Percentiles rank a stretch among this genome's conserved stretches.
phyloP scores from a whole-genome alignment of 1,284 basidiomycete species.

The Fomes fomentarius region DNA sequence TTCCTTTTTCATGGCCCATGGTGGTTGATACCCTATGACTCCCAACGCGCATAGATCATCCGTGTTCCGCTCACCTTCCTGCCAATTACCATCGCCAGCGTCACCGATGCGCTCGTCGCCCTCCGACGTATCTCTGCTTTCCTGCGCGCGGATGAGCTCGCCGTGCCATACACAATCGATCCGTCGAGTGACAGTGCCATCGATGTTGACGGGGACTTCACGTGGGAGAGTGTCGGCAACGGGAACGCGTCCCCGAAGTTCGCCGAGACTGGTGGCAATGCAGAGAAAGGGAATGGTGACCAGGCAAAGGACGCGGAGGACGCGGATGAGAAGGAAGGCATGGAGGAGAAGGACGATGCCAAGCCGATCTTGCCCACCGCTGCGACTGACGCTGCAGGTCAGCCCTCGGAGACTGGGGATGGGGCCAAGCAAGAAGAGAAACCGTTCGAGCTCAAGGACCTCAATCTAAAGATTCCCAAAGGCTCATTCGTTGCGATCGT shows the following conservation, averaged over 20 bases:
- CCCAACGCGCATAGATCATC: conserved; percentile 47
- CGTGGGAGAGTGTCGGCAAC: conserved; percentile 61
- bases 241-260: conserved; percentile 20
- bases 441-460: conserved; percentile 63
- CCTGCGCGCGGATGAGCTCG: conserved; percentile 67
- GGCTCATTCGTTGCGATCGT: conserved; percentile 76
- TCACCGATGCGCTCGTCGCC: conserved; percentile 66
- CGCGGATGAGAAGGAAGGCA: conserved; percentile 19
- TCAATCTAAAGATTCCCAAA: conserved; percentile 58
- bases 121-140: conserved; percentile 61
- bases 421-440: conserved; percentile 25
- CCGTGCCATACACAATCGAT: conserved; percentile 54
- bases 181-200: conserved; percentile 48
- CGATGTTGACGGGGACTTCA: conserved; percentile 65
- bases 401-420: conserved; percentile 15
- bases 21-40: neutral
- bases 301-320: conserved; percentile 24
- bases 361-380: conserved; percentile 28
- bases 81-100: conserved; percentile 51
- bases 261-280: conserved; percentile 10
- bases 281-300: conserved; percentile 13
- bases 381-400: conserved; percentile 15
- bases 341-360: conserved; percentile 29
- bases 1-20: neutral
- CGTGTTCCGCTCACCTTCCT: conserved; percentile 55